Conservation (phyloP, 441 rosid genomes). For the Kokia cookei region DNA sequence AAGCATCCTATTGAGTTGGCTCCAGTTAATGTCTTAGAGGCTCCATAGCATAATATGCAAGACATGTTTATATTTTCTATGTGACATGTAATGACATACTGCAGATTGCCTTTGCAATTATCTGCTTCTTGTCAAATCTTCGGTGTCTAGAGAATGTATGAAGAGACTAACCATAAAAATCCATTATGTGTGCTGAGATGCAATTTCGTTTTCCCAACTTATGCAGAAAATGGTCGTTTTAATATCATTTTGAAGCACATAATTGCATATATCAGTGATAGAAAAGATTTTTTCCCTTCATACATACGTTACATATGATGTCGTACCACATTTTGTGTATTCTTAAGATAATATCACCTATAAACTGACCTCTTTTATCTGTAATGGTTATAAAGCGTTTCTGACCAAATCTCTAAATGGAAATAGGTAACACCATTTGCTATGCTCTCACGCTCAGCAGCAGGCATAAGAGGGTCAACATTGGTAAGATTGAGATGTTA, state of each 20-base stretch:
- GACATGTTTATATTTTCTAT: background rate
- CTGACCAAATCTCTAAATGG: slow-evolving; percentile 5
- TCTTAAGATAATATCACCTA: background rate
- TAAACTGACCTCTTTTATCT: background rate
- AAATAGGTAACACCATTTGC: slow-evolving; percentile 91
- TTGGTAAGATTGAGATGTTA: slow-evolving; percentile 44
- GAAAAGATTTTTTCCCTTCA: background rate
- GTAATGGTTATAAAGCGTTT: background rate
- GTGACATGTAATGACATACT: background rate
- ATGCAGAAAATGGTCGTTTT: background rate
- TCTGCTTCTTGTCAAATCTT: background rate
- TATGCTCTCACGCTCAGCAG: slow-evolving; percentile 89
- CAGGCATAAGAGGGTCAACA: slow-evolving; percentile 91
- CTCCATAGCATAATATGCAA: background rate
- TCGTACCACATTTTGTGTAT: background rate
- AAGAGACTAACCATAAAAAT: background rate
- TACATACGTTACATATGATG: background rate
- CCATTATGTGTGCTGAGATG: background rate
- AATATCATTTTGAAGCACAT: background rate
- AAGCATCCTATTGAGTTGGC: background rate
- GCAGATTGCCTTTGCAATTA: background rate
- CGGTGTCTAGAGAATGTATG: background rate
- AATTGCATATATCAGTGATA: background rate
- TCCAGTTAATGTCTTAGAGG: background rate
- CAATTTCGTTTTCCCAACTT: background rate